Evolutionary conservation across 495 filamentous ascomycete species (phyloP), one percentile per base, ranked within the genome.

Genomic region (Zalerion maritima): DNA sequence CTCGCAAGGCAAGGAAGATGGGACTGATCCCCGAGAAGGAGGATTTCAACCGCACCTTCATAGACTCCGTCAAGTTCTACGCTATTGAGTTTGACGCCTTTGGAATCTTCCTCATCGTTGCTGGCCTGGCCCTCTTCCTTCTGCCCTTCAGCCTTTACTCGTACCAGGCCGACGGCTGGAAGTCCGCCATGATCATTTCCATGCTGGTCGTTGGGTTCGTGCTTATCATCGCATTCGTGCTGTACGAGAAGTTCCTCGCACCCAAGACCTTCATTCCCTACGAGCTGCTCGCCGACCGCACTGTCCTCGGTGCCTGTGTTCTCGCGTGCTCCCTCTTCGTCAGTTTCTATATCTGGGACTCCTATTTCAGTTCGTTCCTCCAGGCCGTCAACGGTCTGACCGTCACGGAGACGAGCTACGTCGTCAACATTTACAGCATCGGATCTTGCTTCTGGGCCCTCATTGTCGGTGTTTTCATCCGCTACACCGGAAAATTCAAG

Each of bases 331-430:
- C 57, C 3, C 39, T 77, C 6, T 76, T 71, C 37, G 54, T 82
- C 49, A 68, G 61, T 24, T 79, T 70, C 50, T 73, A 70, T 47
- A 70, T 64, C 40, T 84, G 75, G 75, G 66, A 77, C 43, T 55
- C 57, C 24, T 77, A 71, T 50, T 78, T 76, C 55, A 57, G 51
- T 34, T 72, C 70, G 18, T 82, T 73, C 54, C 55, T 81, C 4
- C 72, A 78, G 51, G 74, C 81, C n/a, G 80, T 84, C 27, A 67
- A 74, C 47, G 47, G 59, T 24, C 61, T 82, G 4, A 55, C 38
- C 40, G 37, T 75, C 29, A 56, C 54, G 3, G 34, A 74, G 19
- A 59, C 76, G 1, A 67, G 65, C 8, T 84, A 81, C 46, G 61
- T 86, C 34, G 32, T 45, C 14, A 66, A 77, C 36, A 78, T 71